Base-by-base conservation (phyloP, 345 rosid genomes). In the Lepidium aucheri region DNA sequence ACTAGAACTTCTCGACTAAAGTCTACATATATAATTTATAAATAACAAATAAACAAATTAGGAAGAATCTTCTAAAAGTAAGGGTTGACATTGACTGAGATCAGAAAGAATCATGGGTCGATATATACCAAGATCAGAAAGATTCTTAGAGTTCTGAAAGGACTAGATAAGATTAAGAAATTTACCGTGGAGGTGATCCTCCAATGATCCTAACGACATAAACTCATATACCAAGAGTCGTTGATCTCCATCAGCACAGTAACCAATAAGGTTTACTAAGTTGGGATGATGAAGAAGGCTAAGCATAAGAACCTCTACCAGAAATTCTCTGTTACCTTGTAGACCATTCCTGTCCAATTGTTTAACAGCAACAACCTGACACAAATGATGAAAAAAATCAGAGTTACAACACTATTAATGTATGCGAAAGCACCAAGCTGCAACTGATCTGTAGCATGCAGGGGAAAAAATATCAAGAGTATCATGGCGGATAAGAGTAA, bases 201-300 rank as follows among this genome's bases (percentile, higher is more conserved):
- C 99, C 74, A 95, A 61, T 63, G 99, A 95, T 53, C 99, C 99
- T 75, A 90, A 69, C 8, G 96, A 82, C 99, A 95, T 91, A 75
- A 88, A 95, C 73, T 95, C 99, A 51, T 95, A 95, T 47, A 95
- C 97, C 68, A 95, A 94, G 65, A 95, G 97, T 40, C 99, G 91
- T 55, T 95, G 99, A 60, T 95, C 97, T 50, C 97, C 99, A 79
- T 95, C 99, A 60, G 99, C 99, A 74, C 99, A 95, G 74, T 95
- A 91, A 65, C 99, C 99, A 49, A 91, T 95, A 53, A 95, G 83
- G 76, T 76, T 95, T 80, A 95, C 97, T 17, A 95, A 89, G 82
- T 95, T 95, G 18, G 83, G 82, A 65, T 95, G 99, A 82, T 95
- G 97, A 67, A 95, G 89, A 76, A 95, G 96, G 74, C 99, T 95